Percentiles rank a stretch among this genome's conserved stretches.
Evolutionary conservation across 1,284 basidiomycete genomes (phyloP).

Genomic region (Nidula niveotomentosa): DNA sequence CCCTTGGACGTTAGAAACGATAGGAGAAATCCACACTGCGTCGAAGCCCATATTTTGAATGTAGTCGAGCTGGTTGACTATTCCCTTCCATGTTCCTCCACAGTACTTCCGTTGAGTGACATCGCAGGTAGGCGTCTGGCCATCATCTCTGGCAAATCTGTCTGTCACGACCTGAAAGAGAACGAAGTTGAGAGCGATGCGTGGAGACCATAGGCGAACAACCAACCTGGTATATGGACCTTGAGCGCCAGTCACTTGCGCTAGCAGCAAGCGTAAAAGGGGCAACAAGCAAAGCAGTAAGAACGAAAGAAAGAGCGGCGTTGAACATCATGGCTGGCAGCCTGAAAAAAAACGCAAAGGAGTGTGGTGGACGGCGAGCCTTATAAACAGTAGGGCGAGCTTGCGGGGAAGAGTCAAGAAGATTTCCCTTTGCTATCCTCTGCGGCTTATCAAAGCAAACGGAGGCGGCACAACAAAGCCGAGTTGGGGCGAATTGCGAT

Average conservation of each 20-base stretch:
- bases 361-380: too few species aligned
- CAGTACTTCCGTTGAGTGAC: constrained; percentile 60
- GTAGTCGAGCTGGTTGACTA: constrained; percentile 74
- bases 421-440: too few species aligned
- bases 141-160: constrained; percentile 58
- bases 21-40: constrained; percentile 68
- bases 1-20: constrained; percentile 64
- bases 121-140: constrained; percentile 47
- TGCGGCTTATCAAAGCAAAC: too few species aligned
- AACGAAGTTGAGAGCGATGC: too few species aligned
- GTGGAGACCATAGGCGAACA: not conserved
- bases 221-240: constrained; percentile 40
- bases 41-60: constrained; percentile 78
- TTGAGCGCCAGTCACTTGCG: constrained; percentile 26
- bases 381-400: too few species aligned
- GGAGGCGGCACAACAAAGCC: too few species aligned
- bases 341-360: too few species aligned
- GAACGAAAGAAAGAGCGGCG: constrained; percentile 1
- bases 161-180: constrained; percentile 59
- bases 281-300: not conserved
- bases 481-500: too few species aligned
- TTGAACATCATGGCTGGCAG: too few species aligned
- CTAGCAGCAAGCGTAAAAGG: not conserved
- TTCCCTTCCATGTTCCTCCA: constrained; percentile 73
- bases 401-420: too few species aligned